These are phyloP conservation scores for Cryptococcus depauperatus DNA, from an alignment of 1,284 basidiomycete genomes.

Conservation along the genomic window DNA sequence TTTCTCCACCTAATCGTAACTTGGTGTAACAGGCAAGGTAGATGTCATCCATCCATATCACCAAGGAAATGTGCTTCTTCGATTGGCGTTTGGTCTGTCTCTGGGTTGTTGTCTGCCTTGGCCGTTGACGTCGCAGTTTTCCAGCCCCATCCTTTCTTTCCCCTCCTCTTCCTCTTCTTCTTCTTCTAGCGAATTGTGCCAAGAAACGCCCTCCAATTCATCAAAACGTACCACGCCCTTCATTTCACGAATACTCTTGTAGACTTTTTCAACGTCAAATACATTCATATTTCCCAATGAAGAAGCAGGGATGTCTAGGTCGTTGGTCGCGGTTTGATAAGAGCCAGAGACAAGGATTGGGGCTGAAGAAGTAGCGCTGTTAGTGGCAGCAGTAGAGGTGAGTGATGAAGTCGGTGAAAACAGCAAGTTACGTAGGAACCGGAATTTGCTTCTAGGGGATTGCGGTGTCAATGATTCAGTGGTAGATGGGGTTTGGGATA, in stretches of 20 bases:
- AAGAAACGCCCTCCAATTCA: constrained; percentile 3
- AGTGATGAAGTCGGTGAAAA: not conserved
- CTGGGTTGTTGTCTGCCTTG: no score
- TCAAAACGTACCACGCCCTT: constrained; percentile 4
- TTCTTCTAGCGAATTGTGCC: not conserved
- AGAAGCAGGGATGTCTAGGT: not conserved
- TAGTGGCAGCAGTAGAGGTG: not conserved
- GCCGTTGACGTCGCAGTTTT: not conserved
- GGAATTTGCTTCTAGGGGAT: not conserved
- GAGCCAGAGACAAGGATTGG: not conserved
- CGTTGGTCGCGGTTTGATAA: not conserved
- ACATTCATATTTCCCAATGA: not conserved
- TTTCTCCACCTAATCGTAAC: not conserved
- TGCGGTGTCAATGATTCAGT: no score
- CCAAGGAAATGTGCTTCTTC: not conserved
- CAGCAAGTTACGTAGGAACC: not conserved
- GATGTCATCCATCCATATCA: not conserved
- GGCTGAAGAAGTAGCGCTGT: not conserved
- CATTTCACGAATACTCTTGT: not conserved
- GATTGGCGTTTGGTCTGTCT: no score
- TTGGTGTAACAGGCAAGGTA: not conserved
- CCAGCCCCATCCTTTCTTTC: not conserved
- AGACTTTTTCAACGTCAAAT: constrained; percentile 4
- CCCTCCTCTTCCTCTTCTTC: not conserved
- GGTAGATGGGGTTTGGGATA: no score